phyloP scores from a whole-genome alignment of 2,329 filamentous ascomycete species.

The Basipetospora sp. region DNA sequence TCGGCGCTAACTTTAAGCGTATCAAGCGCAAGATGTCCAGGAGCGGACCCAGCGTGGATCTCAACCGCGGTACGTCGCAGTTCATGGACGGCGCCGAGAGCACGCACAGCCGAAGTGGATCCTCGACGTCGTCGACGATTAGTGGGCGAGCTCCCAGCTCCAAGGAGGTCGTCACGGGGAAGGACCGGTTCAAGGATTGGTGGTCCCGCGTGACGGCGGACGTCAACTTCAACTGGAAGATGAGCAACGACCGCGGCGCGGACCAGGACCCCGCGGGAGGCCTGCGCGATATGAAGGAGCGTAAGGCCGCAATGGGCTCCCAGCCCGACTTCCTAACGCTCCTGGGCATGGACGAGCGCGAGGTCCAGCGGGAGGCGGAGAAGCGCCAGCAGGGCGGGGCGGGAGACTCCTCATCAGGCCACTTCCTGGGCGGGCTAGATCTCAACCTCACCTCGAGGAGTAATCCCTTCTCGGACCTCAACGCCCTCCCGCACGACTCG shows the following conservation, averaged over 20 bases:
- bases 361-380: constrained; percentile 24
- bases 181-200: constrained; percentile 29
- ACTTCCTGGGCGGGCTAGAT: constrained; percentile 25
- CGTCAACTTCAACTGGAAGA: constrained; percentile 23
- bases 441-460: constrained; percentile 21
- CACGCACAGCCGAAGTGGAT: constrained; percentile 23
- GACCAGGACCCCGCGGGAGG: constrained; percentile 15
- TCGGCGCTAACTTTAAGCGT: constrained; percentile 20
- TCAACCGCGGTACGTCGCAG: constrained; percentile 40
- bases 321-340: constrained; percentile 31
- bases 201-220: constrained; percentile 29
- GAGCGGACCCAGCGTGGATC: constrained; percentile 28
- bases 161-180: constrained; percentile 15
- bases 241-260: constrained; percentile 16
- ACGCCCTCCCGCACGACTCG: constrained; percentile 24
- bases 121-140: constrained; percentile 14
- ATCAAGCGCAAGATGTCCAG: constrained; percentile 22
- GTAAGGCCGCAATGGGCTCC: constrained; percentile 9
- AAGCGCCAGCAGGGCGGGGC: constrained; percentile 21
- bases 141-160: background rate
- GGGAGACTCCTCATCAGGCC: constrained; percentile 18
- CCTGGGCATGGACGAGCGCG: constrained; percentile 26
- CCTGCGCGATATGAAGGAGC: constrained; percentile 14
- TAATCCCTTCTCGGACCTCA: constrained; percentile 35
- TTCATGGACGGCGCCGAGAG: constrained; percentile 22